phyloP scores from a whole-genome alignment of 1,284 basidiomycete species.

The Erythrobasidium hasegawianum region DNA sequence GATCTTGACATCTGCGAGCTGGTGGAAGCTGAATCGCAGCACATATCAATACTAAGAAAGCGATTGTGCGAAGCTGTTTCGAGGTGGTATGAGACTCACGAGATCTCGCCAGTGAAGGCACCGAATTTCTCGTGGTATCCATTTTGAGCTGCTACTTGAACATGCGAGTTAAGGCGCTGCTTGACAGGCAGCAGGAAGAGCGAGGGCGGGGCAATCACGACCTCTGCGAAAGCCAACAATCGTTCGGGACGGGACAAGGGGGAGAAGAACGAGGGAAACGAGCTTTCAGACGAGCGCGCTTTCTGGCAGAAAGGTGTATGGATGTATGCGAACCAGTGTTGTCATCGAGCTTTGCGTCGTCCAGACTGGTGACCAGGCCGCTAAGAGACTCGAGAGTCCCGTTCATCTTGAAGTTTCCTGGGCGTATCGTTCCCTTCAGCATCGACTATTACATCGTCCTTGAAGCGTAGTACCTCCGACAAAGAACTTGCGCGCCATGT shows the following conservation, averaged over 20 bases:
- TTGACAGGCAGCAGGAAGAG: slow-evolving; percentile 73
- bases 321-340: slow-evolving; percentile 60
- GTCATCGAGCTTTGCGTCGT: slow-evolving; percentile 70
- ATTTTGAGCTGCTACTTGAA: slow-evolving; percentile 79
- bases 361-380: slow-evolving; percentile 64
- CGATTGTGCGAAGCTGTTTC: not conserved
- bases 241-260: not conserved
- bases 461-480: slow-evolving; percentile 60
- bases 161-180: slow-evolving; percentile 52
- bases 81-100: slow-evolving; percentile 53
- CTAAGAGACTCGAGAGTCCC: slow-evolving; percentile 62
- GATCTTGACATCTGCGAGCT: slow-evolving; percentile 58
- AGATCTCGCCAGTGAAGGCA: slow-evolving; percentile 94
- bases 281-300: too few relatives aligned
- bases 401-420: slow-evolving; percentile 88
- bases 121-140: slow-evolving; percentile 78
- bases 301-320: not conserved
- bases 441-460: not conserved
- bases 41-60: not conserved
- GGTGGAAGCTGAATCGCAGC: slow-evolving; percentile 12
- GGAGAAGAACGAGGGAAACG: not conserved
- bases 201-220: slow-evolving; percentile 85
- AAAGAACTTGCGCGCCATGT: slow-evolving; percentile 74
- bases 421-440: not conserved
- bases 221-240: slow-evolving; percentile 59